Percentiles rank a stretch among this genome's conserved stretches.
phyloP scores from a whole-genome alignment of 345 rosid species.

The Bruguiera gymnorhiza region DNA sequence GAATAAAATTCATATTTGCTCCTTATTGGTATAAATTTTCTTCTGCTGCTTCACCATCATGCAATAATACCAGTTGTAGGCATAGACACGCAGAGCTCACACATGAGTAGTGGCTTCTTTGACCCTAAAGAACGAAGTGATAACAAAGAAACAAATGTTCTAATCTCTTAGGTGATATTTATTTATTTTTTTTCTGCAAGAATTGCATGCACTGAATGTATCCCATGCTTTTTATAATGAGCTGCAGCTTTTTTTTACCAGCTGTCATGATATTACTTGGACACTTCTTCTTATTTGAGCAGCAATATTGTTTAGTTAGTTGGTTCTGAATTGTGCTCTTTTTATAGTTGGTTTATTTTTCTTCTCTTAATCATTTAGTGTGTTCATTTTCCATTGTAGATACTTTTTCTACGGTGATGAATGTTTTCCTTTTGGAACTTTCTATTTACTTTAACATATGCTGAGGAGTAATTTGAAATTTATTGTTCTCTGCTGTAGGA shows the following conservation, averaged over 20 bases:
- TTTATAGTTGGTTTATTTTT: background rate
- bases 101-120: background rate
- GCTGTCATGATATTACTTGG: background rate
- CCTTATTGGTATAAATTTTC: too few species aligned
- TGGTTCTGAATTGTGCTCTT: too few species aligned
- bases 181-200: background rate
- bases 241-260: background rate
- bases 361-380: background rate
- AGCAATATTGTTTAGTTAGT: too few species aligned
- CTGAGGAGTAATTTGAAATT: background rate
- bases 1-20: too few species aligned
- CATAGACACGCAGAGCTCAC: background rate
- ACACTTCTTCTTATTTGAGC: background rate
- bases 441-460: background rate
- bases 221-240: background rate
- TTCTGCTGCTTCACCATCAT: too few species aligned
- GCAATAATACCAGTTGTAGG: background rate
- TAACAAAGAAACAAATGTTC: background rate
- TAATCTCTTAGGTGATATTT: background rate
- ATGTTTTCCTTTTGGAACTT: background rate
- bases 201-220: background rate
- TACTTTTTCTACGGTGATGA: background rate
- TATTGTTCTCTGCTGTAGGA: conserved; percentile 39
- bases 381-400: background rate
- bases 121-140: background rate